phyloP scores from a whole-genome alignment of 176 grass and related monocot genomes.

The Bromus sterilis region DNA sequence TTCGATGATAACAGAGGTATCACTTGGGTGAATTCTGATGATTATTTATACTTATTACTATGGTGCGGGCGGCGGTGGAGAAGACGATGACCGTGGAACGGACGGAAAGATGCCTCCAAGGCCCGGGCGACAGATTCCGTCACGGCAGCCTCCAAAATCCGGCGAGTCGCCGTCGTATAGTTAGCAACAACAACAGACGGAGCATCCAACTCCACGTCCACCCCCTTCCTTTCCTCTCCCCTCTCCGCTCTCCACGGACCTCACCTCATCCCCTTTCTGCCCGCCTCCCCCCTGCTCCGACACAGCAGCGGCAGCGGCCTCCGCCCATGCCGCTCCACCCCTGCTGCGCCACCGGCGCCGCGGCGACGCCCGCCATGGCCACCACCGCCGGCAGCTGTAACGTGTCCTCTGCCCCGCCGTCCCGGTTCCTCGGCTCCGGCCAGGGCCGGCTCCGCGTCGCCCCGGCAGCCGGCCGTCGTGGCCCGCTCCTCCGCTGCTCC shows the following conservation, averaged over 20 bases:
- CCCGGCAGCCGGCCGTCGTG: not conserved
- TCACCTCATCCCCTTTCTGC: not conserved
- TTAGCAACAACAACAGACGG: not conserved
- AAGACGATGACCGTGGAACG: not conserved
- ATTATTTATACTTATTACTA: too few species aligned
- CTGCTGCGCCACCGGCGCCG: not conserved
- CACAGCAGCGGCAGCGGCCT: not conserved
- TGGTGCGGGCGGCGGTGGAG: not conserved
- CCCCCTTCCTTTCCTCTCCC: not conserved
- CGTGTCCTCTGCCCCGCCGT: conserved; percentile 13
- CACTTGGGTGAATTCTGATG: too few species aligned
- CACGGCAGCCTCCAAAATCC: not conserved
- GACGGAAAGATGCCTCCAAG: not conserved
- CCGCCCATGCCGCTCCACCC: conserved; percentile 5
- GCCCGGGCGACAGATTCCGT: not conserved
- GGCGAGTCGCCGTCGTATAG: not conserved
- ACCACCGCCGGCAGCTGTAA: not conserved
- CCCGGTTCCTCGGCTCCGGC: not conserved
- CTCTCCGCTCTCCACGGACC: not conserved
- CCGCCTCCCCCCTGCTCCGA: not conserved
- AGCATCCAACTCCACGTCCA: conserved; percentile 5
- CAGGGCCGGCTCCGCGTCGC: conserved; percentile 8
- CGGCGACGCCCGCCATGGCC: conserved; percentile 32
- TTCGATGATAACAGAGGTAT: too few species aligned
- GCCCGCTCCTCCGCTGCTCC: conserved; percentile 35